phyloP scores from a whole-genome alignment of 1,139 yeast species.

The Suhomyces yuchorum region DNA sequence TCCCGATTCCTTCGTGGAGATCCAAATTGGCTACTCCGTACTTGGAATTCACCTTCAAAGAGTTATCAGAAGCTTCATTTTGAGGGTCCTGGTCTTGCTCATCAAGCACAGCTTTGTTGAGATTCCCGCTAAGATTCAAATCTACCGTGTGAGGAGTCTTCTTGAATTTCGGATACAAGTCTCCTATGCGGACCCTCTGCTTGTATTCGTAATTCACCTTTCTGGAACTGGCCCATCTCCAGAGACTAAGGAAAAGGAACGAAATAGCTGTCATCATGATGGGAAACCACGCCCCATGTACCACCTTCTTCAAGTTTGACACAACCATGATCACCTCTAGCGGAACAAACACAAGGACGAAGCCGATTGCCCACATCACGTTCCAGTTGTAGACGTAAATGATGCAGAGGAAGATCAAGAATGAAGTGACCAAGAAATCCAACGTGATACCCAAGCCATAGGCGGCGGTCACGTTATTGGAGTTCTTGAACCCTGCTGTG shows the following conservation, averaged over 20 bases:
- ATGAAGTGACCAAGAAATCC: conserved; percentile 55
- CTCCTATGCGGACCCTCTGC: conserved; percentile 32
- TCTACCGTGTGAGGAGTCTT: conserved; percentile 24
- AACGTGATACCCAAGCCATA: conserved; percentile 61
- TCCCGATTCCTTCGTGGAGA: conserved; percentile 40
- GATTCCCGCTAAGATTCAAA: conserved; percentile 20
- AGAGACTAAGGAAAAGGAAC: conserved; percentile 36
- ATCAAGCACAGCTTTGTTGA: conserved; percentile 6
- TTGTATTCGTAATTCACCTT: conserved; percentile 40
- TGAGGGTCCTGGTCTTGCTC: conserved; percentile 9
- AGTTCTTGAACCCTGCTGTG: conserved; percentile 54
- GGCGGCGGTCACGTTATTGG: conserved; percentile 57
- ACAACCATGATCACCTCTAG: conserved; percentile 49
- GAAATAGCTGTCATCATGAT: conserved; percentile 42
- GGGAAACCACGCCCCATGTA: conserved; percentile 65
- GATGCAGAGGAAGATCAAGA: conserved; percentile 47
- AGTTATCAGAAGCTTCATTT: conserved; percentile 3
- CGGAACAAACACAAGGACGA: conserved; percentile 44
- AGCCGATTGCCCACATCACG: conserved; percentile 35
- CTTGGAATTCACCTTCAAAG: conserved; percentile 21
- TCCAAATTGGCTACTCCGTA: conserved; percentile 26
- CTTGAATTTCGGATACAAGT: conserved; percentile 29
- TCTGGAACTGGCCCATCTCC: conserved; percentile 52
- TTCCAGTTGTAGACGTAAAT: conserved; percentile 46
- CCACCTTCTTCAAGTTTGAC: conserved; percentile 52